Evolutionary conservation across 129 eudicot species (phyloP), one percentile per base, ranked within the genome.

Genomic region (Centrapalus pauciflorus): DNA sequence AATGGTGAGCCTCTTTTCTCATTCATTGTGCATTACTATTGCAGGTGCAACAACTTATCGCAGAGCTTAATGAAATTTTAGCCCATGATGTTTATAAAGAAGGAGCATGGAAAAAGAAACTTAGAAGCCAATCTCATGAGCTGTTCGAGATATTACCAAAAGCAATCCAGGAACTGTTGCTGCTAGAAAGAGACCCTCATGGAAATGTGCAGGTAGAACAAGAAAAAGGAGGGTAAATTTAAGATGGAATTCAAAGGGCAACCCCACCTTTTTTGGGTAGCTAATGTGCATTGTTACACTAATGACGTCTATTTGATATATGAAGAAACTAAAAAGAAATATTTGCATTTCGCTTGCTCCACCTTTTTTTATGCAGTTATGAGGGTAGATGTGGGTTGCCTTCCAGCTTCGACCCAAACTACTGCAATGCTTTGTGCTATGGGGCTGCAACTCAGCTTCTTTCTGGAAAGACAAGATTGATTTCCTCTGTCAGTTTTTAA

Each of bases 331-430:
- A 26, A 26, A 38, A 30, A n/a, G 38, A 24, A n/a, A 25, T 65
- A 12, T 7, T 69, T 62, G 21, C 19, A 14, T 21, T 6, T 10
- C 20, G 23, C 30, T 14, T 23, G 49, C 30, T 45, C 16, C 32
- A 64, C 51, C 8, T 52, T 21, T 40, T 17, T 51, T 63, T 40
- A 17, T 52, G 61, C 77, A 94, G 99, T 41, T 94, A 94, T 13
- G 97, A 94, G 72, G 99, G 99, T 43, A 86, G 99, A 72, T 94
- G 99, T 48, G 99, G 99, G 55, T 80, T 94, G 70, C 99, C 99
- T 23, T 80, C 97, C 30, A 86, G 79, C 54, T 86, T 94, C 63
- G 99, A 94, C 72, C 70, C 99, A 60, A 84, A 81, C 21, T 94
- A 94, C 81, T 86, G 99, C 72, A 81, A 94, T 70, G 97, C 97